Evolutionary conservation across 208 protist species (phyloP).

Genomic region (Crithidia sp.): DNA sequence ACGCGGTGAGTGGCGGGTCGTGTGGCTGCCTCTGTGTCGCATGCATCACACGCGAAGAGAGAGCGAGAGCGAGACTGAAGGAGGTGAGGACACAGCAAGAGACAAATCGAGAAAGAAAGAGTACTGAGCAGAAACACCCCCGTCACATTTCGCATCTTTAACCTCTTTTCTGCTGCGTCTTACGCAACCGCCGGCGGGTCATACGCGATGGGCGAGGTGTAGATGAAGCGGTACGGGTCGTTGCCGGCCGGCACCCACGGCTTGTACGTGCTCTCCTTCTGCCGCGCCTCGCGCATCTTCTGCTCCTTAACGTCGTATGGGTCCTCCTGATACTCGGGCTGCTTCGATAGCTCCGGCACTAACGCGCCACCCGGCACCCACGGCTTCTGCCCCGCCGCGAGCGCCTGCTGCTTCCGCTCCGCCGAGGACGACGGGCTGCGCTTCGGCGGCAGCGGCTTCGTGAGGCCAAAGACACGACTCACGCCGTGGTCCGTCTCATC

Average conservation of each 20-base stretch:
- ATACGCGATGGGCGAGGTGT: constrained; percentile 74
- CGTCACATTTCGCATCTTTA: too few relatives aligned
- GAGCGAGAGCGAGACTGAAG: too few relatives aligned
- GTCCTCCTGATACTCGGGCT: constrained; percentile 91
- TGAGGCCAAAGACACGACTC: constrained; percentile 78
- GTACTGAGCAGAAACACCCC: too few relatives aligned
- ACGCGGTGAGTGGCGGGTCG: too few relatives aligned
- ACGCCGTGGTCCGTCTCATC: constrained; percentile 80
- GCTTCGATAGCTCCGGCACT: constrained; percentile 66
- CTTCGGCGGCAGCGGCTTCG: constrained; percentile 75
- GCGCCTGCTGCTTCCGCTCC: neutral
- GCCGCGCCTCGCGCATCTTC: constrained; percentile 53
- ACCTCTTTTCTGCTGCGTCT: neutral
- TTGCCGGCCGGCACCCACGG: constrained; percentile 77
- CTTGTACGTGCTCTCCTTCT: constrained; percentile 73
- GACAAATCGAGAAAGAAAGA: too few relatives aligned
- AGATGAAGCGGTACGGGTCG: constrained; percentile 82
- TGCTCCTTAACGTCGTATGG: constrained; percentile 89
- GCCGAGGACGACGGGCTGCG: constrained; percentile 19
- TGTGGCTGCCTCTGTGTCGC: neutral
- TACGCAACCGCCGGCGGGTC: constrained; percentile 65
- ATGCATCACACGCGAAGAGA: neutral
- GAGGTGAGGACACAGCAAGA: too few relatives aligned
- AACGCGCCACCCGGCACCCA: constrained; percentile 82
- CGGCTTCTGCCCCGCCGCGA: constrained; percentile 41